Evolutionary conservation across 345 rosid genomes (phyloP).

Genomic region (Diplotaxis tenuifolia): DNA sequence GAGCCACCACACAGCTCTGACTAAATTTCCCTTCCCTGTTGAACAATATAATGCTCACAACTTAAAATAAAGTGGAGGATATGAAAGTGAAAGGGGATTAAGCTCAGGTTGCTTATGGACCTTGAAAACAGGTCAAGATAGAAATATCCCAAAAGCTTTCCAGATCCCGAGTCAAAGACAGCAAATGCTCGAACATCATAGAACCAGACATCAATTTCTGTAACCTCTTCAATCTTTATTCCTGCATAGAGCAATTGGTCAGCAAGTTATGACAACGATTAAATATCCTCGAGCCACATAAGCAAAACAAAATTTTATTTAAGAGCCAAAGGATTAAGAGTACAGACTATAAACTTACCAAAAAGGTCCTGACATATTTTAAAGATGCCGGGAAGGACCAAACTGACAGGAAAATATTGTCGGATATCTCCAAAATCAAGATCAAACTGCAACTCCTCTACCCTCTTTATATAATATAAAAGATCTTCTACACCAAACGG

Average conservation of each 20-base stretch:
- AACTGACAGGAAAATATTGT: conserved; percentile 74
- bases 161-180: conserved; percentile 72
- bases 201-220: conserved; percentile 73
- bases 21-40: conserved; percentile 82
- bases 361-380: conserved; percentile 89
- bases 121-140: conserved; percentile 82
- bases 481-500: conserved; percentile 88
- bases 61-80: conserved; percentile 15
- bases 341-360: conserved; percentile 46
- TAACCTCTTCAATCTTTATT: conserved; percentile 73
- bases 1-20: conserved; percentile 80
- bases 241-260: conserved; percentile 45
- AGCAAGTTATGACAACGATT: background rate
- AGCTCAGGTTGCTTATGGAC: conserved; percentile 40
- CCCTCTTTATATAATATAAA: conserved; percentile 71
- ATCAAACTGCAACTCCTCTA: conserved; percentile 77
- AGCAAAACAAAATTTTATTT: background rate
- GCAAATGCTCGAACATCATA: conserved; percentile 65
- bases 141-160: conserved; percentile 83
- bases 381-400: conserved; percentile 86
- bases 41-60: conserved; percentile 17
- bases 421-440: conserved; percentile 74
- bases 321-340: conserved; percentile 7
- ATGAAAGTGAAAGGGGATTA: conserved; percentile 5
- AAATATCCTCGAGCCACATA: background rate